Evolutionary conservation across 768 basidiomycete genomes (phyloP).

Genomic region (Dentipellis fragilis): DNA sequence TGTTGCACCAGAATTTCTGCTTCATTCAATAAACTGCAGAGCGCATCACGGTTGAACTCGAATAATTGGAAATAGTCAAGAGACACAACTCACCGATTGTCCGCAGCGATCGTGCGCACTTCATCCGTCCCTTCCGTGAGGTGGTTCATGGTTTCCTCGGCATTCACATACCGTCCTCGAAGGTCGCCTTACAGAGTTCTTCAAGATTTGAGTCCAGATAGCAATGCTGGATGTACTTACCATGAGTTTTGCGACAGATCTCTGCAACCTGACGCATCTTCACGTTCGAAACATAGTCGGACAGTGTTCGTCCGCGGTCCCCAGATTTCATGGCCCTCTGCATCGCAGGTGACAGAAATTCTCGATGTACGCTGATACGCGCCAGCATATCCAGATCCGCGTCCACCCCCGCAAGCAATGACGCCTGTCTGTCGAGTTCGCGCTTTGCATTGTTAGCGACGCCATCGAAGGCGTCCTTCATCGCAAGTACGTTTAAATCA

Average conservation of each 20-base stretch:
- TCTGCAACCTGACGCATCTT: slow-evolving; percentile 79
- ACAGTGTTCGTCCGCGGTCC: slow-evolving; percentile 56
- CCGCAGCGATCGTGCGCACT: slow-evolving; percentile 7
- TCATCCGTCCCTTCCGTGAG: slow-evolving; percentile 12
- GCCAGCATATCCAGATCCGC: slow-evolving; percentile 65
- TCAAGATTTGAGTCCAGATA: background rate
- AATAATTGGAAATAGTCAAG: background rate
- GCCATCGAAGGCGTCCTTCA: slow-evolving; percentile 60
- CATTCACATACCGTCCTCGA: slow-evolving; percentile 53
- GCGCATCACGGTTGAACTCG: background rate
- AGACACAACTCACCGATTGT: slow-evolving; percentile 6
- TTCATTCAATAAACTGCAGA: slow-evolving; percentile 9
- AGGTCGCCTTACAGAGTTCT: slow-evolving; percentile 1
- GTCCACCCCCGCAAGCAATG: slow-evolving; percentile 52
- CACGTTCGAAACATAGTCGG: slow-evolving; percentile 68
- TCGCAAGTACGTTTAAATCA: slow-evolving; percentile 62
- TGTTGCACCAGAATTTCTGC: slow-evolving; percentile 4
- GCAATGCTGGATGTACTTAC: slow-evolving; percentile 26
- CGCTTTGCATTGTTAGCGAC: slow-evolving; percentile 44
- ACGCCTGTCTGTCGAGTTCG: slow-evolving; percentile 60
- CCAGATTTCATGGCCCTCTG: slow-evolving; percentile 66
- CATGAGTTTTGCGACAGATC: slow-evolving; percentile 57
- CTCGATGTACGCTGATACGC: slow-evolving; percentile 57
- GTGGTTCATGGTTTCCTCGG: slow-evolving; percentile 9
- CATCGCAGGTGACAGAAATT: slow-evolving; percentile 61